Percentiles rank a stretch among this genome's conserved stretches.
Conservation (phyloP, 306 rosid species). For the Cucumis melo region DNA sequence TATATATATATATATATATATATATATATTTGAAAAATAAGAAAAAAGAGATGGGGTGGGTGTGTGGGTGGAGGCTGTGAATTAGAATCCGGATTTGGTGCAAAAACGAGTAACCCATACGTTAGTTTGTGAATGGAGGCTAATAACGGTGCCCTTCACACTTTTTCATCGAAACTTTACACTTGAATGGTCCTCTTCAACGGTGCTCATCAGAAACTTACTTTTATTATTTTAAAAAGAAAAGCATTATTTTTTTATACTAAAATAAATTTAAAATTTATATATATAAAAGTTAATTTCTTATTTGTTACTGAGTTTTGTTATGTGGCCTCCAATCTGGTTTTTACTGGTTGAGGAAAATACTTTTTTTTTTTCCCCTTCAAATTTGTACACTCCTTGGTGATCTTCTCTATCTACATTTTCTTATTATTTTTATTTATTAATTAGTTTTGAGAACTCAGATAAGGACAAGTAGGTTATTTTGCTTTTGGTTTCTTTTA, state of each 20-base stretch:
- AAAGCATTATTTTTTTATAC: no score
- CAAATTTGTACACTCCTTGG: not conserved
- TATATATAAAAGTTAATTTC: not conserved
- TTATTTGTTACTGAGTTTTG: not conserved
- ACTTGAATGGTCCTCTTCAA: conserved; percentile 34
- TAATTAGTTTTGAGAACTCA: no score
- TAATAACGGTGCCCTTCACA: conserved; percentile 42
- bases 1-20: no score
- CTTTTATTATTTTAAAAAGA: not conserved
- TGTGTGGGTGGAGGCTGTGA: not conserved
- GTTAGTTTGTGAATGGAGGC: conserved; percentile 48
- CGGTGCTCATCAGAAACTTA: conserved; percentile 39
- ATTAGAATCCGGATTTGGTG: conserved; percentile 44
- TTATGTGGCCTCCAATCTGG: not conserved
- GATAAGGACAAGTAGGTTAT: no score
- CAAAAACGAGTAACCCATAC: conserved; percentile 21
- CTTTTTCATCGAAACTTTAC: conserved; percentile 8
- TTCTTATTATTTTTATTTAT: no score
- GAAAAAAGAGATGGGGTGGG: no score
- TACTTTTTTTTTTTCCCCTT: not conserved
- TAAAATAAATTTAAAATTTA: no score
- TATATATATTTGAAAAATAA: no score
- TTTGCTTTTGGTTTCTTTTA: no score
- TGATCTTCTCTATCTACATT: not conserved
- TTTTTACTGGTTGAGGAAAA: not conserved